These are phyloP conservation scores for Thelephora terrestris DNA, from an alignment of 1,284 basidiomycete genomes.

Conservation along the genomic window DNA sequence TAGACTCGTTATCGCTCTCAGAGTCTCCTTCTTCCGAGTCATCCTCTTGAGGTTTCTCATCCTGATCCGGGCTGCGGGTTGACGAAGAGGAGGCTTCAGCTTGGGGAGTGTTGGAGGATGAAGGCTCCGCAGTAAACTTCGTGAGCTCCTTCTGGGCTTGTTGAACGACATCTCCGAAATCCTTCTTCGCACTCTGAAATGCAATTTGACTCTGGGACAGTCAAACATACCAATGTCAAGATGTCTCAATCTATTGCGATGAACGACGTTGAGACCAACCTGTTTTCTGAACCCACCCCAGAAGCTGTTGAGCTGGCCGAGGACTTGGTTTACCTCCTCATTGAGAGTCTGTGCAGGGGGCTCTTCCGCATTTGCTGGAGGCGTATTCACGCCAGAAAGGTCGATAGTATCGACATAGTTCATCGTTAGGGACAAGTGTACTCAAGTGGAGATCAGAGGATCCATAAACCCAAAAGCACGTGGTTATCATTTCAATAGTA, in stretches of 20 bases:
- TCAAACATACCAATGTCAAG: conserved; percentile 3
- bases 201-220: conserved; percentile 59
- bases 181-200: conserved; percentile 65
- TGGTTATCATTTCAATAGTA: no score
- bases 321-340: conserved; percentile 80
- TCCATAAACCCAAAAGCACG: no score
- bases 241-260: background rate
- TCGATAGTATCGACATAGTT: conserved; percentile 67
- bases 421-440: conserved; percentile 34
- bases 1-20: conserved; percentile 11
- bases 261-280: conserved; percentile 33
- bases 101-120: background rate
- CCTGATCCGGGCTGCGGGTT: conserved; percentile 1
- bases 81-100: conserved; percentile 4
- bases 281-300: conserved; percentile 88
- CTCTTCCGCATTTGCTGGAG: conserved; percentile 23
- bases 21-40: conserved; percentile 8
- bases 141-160: conserved; percentile 78
- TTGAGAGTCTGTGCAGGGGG: conserved; percentile 57
- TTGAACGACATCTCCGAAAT: conserved; percentile 64
- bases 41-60: conserved; percentile 4
- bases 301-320: conserved; percentile 73
- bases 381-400: conserved; percentile 37
- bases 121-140: conserved; percentile 32
- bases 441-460: background rate